phyloP scores from a whole-genome alignment of 2,329 filamentous ascomycete genomes.

The Leptographium lundbergii region DNA sequence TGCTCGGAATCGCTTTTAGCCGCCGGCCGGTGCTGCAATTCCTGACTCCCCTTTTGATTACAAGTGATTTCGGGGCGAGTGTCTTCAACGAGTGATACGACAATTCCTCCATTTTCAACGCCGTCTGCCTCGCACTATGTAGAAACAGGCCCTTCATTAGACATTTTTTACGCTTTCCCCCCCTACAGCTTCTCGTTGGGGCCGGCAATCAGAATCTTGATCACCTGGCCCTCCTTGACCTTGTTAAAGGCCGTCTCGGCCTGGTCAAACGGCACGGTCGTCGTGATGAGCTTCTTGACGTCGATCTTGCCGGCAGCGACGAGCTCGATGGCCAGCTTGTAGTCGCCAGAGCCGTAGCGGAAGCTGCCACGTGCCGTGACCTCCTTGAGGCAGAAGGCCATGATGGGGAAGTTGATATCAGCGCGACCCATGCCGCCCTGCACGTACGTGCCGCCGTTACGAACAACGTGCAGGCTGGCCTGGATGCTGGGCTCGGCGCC shows the following conservation, averaged over 20 bases:
- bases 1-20: no score
- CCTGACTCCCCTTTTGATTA: no score
- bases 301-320: slow-evolving; percentile 61
- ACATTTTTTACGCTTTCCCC: neutral
- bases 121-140: no score
- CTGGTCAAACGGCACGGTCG: slow-evolving; percentile 63
- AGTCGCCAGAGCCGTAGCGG: slow-evolving; percentile 80
- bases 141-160: no score
- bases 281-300: slow-evolving; percentile 71
- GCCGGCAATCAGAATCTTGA: slow-evolving; percentile 56
- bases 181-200: slow-evolving; percentile 43
- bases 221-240: slow-evolving; percentile 70
- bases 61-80: no score
- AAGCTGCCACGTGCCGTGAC: slow-evolving; percentile 78
- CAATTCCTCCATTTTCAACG: no score
- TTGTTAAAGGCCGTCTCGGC: slow-evolving; percentile 80
- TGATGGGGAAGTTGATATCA: slow-evolving; percentile 85
- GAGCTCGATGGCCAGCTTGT: slow-evolving; percentile 69
- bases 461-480: slow-evolving; percentile 56
- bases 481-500: slow-evolving; percentile 72
- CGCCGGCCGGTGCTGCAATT: no score
- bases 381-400: slow-evolving; percentile 82
- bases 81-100: no score
- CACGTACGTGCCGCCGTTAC: slow-evolving; percentile 63
- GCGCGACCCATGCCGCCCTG: slow-evolving; percentile 84